Evolutionary conservation across 108 stramenopile genomes (phyloP).

Genomic region (Stephanodiscus triporus): DNA sequence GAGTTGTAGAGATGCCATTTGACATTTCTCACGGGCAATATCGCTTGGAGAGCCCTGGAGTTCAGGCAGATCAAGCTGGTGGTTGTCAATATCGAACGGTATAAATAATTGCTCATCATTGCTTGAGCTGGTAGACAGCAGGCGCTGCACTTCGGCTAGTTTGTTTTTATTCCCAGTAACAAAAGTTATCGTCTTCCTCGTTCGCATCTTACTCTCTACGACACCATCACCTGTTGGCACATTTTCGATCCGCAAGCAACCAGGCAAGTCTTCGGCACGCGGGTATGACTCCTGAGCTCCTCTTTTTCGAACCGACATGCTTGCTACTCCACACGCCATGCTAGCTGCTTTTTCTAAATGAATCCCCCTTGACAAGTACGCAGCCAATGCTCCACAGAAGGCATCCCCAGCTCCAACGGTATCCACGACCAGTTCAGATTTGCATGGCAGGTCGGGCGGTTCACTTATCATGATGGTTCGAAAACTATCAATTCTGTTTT

Average conservation of each 20-base stretch:
- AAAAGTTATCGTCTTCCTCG: constrained; percentile 61
- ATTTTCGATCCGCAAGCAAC: constrained; percentile 50
- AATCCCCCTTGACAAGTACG: constrained; percentile 70
- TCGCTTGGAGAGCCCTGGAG: constrained; percentile 87
- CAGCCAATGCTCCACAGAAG: constrained; percentile 81
- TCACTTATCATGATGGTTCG: constrained; percentile 49
- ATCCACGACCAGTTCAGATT: constrained; percentile 72
- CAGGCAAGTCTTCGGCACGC: constrained; percentile 65
- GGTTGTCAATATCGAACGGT: constrained; percentile 50
- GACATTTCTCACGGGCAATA: constrained; percentile 87
- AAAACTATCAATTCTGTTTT: constrained; percentile 8
- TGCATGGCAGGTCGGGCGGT: constrained; percentile 63
- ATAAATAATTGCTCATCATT: constrained; percentile 14
- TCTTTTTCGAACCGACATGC: constrained; percentile 80
- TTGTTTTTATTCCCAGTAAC: constrained; percentile 96
- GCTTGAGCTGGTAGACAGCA: constrained; percentile 36
- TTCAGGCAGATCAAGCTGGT: constrained; percentile 60
- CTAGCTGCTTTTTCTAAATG: constrained; percentile 55
- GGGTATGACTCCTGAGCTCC: constrained; percentile 84
- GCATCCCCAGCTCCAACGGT: constrained; percentile 89
- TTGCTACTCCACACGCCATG: constrained; percentile 84
- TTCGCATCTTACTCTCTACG: not conserved
- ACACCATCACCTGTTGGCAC: not conserved
- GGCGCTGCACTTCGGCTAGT: constrained; percentile 80
- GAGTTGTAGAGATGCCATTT: constrained; percentile 61